Evolutionary conservation across 2,329 filamentous ascomycete species (phyloP).

Genomic region (Fusarium penzigii): DNA sequence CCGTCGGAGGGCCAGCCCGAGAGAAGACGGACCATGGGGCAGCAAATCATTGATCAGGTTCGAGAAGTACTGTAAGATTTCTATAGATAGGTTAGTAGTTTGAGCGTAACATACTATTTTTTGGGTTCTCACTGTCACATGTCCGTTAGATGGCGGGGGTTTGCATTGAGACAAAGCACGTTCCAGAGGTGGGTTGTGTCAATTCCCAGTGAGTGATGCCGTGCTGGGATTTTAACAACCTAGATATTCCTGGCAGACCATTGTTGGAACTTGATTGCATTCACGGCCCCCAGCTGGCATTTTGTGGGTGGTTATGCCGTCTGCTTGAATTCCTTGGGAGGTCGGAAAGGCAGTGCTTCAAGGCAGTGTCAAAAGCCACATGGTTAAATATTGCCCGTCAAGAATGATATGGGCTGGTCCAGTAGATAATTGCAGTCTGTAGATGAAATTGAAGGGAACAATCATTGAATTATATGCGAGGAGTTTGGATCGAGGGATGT

Average conservation of each 20-base stretch:
- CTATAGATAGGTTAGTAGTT: constrained; percentile 1
- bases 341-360: too few species aligned
- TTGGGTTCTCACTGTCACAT: background rate
- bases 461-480: background rate
- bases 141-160: background rate
- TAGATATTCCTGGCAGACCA: too few species aligned
- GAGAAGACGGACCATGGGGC: constrained; percentile 59
- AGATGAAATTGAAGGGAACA: background rate
- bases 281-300: too few species aligned
- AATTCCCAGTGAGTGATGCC: background rate
- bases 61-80: constrained; percentile 37
- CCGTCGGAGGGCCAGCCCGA: constrained; percentile 48
- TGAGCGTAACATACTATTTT: background rate
- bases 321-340: too few species aligned
- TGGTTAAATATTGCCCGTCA: too few species aligned
- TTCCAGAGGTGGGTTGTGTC: background rate
- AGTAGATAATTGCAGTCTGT: background rate
- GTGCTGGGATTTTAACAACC: background rate
- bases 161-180: background rate
- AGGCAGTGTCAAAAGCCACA: too few species aligned
- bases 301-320: too few species aligned
- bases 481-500: background rate
- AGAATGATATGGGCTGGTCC: too few species aligned
- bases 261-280: too few species aligned
- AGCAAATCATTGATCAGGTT: constrained; percentile 65